Percentiles rank a stretch among this genome's conserved stretches.
Conservation (phyloP, 2,329 filamentous ascomycete genomes). For the Aspergillus sergii region DNA sequence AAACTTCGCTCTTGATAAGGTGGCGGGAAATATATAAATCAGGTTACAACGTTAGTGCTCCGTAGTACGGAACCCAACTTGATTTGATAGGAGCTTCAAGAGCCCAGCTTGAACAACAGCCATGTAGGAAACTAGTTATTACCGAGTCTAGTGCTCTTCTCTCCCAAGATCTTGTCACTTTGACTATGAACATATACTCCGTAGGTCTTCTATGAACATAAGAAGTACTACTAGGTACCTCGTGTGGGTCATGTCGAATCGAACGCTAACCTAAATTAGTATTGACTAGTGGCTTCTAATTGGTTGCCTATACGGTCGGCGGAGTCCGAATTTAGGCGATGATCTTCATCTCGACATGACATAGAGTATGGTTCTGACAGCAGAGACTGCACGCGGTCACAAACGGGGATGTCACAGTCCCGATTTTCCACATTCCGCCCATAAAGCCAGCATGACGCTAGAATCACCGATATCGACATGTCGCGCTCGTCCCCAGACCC, state of each 20-base stretch:
- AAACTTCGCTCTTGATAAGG: too few species aligned
- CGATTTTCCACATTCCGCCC: neutral
- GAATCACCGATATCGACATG: conserved; percentile 46
- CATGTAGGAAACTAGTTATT: neutral
- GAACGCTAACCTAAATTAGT: neutral
- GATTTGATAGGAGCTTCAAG: neutral
- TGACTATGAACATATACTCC: too few species aligned
- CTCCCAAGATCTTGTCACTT: too few species aligned
- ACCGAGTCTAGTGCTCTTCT: neutral
- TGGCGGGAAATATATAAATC: too few species aligned
- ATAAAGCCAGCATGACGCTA: conserved; percentile 20
- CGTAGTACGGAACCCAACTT: too few species aligned
- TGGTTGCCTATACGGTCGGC: neutral
- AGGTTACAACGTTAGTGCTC: too few species aligned
- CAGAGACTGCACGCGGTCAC: neutral
- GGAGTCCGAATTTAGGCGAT: neutral
- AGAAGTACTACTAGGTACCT: neutral
- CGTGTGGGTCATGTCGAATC: neutral
- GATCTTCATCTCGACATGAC: conserved; percentile 3
- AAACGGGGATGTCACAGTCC: neutral
- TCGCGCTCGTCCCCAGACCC: conserved; percentile 66
- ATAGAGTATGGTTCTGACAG: neutral
- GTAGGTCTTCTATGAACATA: neutral
- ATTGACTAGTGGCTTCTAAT: neutral
- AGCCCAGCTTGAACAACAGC: neutral